Conservation (phyloP, 2,329 filamentous ascomycete genomes). For the Exophiala xenobiotica region DNA sequence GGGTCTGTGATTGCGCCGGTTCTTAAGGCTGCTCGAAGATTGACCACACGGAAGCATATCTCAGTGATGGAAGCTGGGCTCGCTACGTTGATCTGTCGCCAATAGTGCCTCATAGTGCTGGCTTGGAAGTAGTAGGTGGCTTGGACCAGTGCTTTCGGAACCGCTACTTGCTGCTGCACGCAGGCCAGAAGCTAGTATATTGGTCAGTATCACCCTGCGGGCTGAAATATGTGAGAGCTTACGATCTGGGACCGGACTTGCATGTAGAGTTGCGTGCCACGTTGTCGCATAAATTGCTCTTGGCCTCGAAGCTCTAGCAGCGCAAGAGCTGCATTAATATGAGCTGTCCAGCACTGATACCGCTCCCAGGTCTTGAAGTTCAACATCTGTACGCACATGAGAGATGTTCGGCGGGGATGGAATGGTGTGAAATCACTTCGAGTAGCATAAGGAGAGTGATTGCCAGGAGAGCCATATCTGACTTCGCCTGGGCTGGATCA, state of each 20-base stretch:
- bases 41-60: constrained; percentile 13
- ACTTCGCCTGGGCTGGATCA: constrained; percentile 34
- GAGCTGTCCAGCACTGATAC: constrained; percentile 13
- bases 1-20: background rate
- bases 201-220: background rate
- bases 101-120: constrained; percentile 7
- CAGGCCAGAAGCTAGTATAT: constrained; percentile 9
- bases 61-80: constrained; percentile 13
- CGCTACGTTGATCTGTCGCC: constrained; percentile 9
- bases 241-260: constrained; percentile 28
- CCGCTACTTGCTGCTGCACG: constrained; percentile 10
- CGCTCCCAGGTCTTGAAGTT: constrained; percentile 10
- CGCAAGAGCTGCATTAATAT: constrained; percentile 23
- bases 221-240: background rate
- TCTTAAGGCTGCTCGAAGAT: constrained; percentile 10
- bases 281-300: constrained; percentile 16
- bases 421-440: constrained; percentile 30
- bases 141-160: constrained; percentile 9
- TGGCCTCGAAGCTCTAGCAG: constrained; percentile 26
- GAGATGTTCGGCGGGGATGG: background rate
- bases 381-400: constrained; percentile 5
- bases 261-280: constrained; percentile 24
- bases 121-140: constrained; percentile 7
- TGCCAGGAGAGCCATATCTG: constrained; percentile 41
- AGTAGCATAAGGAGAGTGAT: constrained; percentile 40